These are phyloP conservation scores for Esteya vermicola DNA, from an alignment of 2,329 filamentous ascomycete species.

Conservation along the genomic window DNA sequence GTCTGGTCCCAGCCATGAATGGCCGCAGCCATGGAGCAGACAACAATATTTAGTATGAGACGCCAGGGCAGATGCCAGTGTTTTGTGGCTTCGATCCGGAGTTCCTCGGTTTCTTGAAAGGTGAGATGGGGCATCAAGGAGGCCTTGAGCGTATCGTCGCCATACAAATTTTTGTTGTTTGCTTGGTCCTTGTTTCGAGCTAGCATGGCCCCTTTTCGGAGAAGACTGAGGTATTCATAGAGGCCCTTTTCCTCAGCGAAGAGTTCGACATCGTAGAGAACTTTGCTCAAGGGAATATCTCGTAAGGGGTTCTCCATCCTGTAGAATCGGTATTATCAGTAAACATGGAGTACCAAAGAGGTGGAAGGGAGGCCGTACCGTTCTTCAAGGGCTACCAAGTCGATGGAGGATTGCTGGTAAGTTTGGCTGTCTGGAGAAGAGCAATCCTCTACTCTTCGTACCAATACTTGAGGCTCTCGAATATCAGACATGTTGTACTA, in stretches of 20 bases:
- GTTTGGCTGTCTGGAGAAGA: too few relatives aligned
- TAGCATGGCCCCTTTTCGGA: not conserved
- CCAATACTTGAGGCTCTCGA: too few relatives aligned
- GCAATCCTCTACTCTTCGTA: too few relatives aligned
- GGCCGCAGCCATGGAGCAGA: constrained; percentile 56
- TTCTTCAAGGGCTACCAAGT: too few relatives aligned
- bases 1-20: constrained; percentile 56
- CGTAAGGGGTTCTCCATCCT: not conserved
- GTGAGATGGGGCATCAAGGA: not conserved
- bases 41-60: constrained; percentile 52
- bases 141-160: not conserved
- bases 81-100: constrained; percentile 18
- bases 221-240: not conserved
- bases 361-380: too few relatives aligned
- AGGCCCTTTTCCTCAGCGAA: not conserved
- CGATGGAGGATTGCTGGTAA: too few relatives aligned
- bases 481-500: too few relatives aligned
- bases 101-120: not conserved
- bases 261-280: not conserved
- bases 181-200: not conserved
- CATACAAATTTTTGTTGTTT: not conserved
- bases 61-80: constrained; percentile 51
- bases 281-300: not conserved
- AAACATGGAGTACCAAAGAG: too few relatives aligned
- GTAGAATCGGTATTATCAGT: not conserved